Base-by-base conservation (phyloP, 805 yeast species). In the Candida methanosorbosa region DNA sequence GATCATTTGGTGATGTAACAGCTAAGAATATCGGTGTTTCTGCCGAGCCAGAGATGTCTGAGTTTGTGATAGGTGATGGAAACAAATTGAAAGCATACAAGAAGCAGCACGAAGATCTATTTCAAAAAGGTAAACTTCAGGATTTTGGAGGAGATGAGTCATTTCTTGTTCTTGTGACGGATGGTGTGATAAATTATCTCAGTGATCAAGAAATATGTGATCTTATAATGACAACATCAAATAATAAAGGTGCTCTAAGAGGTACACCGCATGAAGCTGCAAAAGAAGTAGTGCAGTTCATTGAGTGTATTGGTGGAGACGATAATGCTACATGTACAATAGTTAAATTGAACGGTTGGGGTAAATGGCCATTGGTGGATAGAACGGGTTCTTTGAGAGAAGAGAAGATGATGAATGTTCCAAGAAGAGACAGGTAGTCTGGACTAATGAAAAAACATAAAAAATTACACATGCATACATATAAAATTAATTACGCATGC, bases 241-340 rank as follows among this genome's bases (percentile, higher is more conserved):
- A 72, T 44, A 70, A 72, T 44, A 63, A 69, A 33, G 94, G 94
- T n/a, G 67, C 74, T 18, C 64, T 68, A 20, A 57, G 63, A 21
- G 95, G 94, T 4, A 74, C 87, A 0, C 95, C 97, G 1, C 95
- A 84, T 47, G 71, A 63, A 30, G 84, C 94, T 25, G 88, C 97
- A 0, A 77, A 74, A 40, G 97, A 88, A 52, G 82, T 92, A 15
- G 75, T 90, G 11, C 71, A 78, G 46, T 92, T 78, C 54, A 81
- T 87, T 9, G 87, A 81, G 52, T 83, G 83, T 28, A 71, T 88
- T 8, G 95, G 95, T 12, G 92, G 95, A 2, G 87, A 84, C 48
- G 98, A 92, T 55, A 92, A 92, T 58, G 94, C 97, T n/a, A 86
- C 97, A 3, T 86, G 96, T 53, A 50, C 81, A 41, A 83, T 92